Base-by-base conservation (phyloP, 2,329 filamentous ascomycete genomes). In the Aspergillus proliferans region DNA sequence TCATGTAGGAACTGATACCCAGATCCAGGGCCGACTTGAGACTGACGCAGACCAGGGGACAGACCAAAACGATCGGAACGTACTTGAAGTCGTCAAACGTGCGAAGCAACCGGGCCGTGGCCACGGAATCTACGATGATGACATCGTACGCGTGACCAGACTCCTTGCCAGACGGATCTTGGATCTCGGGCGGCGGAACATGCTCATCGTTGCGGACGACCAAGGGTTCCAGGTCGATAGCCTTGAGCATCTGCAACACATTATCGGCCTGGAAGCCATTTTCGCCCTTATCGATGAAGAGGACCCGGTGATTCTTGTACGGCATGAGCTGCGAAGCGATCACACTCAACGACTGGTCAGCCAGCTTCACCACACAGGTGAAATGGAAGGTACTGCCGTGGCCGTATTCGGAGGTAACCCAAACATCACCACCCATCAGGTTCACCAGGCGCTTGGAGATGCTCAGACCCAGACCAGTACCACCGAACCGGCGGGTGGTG, bases 1-100 rank as follows among this genome's bases (percentile, higher is more conserved):
- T 97, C 90, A 97, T 96, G 71, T 96, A 97, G 45, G 91, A 96
- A n/a, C 91, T 94, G 58, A 98, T 95, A 54, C 93, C 92, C 55
- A 97, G 80, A 67, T 97, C 93, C 51, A 97, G 75, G 50, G 92
- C 93, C 3, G 89, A 93, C 74, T 95, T 95, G 59, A 98, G 78
- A 68, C 85, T 94, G 58, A 97, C 89, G 52, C 91, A 88, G 10
- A 97, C 90, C 33, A 89, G 77, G 0, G 92, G 90, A 41, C 90
- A 93, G 42, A 97, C 74, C 52, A 97, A 81, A 40, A 98, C 92
- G 56, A 98, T 91, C 2, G 93, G 93, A 42, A 96, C 89, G 66
- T 96, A 97, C 74, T 96, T 96, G 79, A 96, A 95, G 66, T 94
- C 89, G 64, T 96, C 92, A 46, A 93, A 86, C 9, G 87, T 85